A percentile compares a stretch with the other conserved stretches of the same genome.
Conservation (phyloP, 768 basidiomycete species). For the Suillus sp. region DNA sequence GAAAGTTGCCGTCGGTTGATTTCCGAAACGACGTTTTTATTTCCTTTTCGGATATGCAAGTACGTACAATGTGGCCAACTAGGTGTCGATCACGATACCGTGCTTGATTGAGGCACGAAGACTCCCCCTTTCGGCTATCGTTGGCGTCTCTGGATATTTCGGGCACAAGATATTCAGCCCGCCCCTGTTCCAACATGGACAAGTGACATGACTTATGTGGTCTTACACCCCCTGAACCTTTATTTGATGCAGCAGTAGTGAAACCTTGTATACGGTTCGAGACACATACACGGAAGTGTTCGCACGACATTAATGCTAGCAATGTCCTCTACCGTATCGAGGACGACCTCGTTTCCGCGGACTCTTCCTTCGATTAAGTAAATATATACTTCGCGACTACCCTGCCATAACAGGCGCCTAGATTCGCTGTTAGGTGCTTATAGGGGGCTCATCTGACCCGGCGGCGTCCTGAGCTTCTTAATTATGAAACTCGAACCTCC, state of each 20-base stretch:
- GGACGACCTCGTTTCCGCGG: conserved; percentile 1
- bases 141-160: conserved; percentile 11
- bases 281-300: neutral
- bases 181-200: conserved; percentile 4
- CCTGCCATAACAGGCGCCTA: neutral
- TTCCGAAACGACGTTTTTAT: conserved; percentile 46
- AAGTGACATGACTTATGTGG: neutral
- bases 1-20: conserved; percentile 42
- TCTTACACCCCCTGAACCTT: neutral
- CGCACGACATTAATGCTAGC: neutral
- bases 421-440: neutral
- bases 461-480: neutral
- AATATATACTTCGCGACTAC: neutral
- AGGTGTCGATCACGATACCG: conserved; percentile 35
- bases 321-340: neutral
- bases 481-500: neutral
- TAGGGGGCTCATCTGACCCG: neutral
- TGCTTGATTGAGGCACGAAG: conserved; percentile 30
- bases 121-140: conserved; percentile 7
- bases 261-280: conserved; percentile 1
- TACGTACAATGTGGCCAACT: conserved; percentile 20
- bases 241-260: neutral
- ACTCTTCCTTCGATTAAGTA: neutral
- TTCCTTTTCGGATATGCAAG: conserved; percentile 49
- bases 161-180: conserved; percentile 1